phyloP scores from a whole-genome alignment of 2,329 filamentous ascomycete genomes.

The Phaeosphaeria sp. region DNA sequence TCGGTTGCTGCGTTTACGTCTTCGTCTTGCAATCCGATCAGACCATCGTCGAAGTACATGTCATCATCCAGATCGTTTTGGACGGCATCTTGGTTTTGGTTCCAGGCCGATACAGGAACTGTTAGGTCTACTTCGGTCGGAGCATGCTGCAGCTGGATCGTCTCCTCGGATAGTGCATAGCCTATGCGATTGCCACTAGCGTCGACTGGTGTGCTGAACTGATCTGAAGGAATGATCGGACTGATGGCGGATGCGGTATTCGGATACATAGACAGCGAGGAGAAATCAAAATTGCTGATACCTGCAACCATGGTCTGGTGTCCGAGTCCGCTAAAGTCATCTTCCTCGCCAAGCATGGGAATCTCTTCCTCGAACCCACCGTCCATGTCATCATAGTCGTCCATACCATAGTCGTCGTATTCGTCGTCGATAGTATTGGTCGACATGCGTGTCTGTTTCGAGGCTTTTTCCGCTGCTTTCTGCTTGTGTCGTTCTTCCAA shows the following conservation, averaged over 20 bases:
- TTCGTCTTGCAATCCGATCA: constrained; percentile 60
- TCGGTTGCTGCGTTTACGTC: constrained; percentile 55
- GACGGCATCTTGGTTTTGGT: constrained; percentile 7
- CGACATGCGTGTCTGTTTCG: constrained; percentile 44
- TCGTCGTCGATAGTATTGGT: constrained; percentile 46
- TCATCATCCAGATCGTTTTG: constrained; percentile 56
- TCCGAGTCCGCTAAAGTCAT: constrained; percentile 36
- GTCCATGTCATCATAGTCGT: constrained; percentile 58
- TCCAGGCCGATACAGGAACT: constrained; percentile 3
- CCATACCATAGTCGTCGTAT: constrained; percentile 47
- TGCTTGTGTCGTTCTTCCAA: constrained; percentile 76
- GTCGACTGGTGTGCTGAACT: constrained; percentile 36
- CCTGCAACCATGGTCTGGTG: constrained; percentile 34
- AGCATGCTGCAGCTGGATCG: constrained; percentile 21
- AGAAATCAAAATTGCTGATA: constrained; percentile 44
- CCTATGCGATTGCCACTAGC: constrained; percentile 40
- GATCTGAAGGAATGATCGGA: constrained; percentile 26
- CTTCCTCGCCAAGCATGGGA: constrained; percentile 57
- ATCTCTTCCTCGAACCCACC: constrained; percentile 72
- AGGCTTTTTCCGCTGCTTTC: constrained; percentile 67
- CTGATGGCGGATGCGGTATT: constrained; percentile 25
- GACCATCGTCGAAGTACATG: constrained; percentile 72
- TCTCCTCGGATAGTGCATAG: constrained; percentile 39
- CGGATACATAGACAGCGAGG: constrained; percentile 33
- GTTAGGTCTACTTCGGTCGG: too few relatives aligned